Base-by-base conservation (phyloP, 2,329 filamentous ascomycete species). In the Fusarium brachygibbosum region DNA sequence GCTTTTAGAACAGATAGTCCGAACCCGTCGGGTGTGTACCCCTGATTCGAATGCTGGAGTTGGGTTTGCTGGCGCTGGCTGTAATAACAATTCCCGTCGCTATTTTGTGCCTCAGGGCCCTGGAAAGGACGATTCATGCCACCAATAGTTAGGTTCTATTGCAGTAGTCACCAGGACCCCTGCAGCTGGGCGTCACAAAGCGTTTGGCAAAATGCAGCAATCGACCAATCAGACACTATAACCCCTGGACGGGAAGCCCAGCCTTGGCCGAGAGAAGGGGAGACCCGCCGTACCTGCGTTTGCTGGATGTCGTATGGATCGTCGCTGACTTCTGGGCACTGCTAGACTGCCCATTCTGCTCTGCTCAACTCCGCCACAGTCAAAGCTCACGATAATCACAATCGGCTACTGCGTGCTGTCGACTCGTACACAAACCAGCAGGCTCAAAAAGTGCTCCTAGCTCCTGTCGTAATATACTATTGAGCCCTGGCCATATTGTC, bases 111-210 rank as follows among this genome's bases (percentile, higher is more conserved):
- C 44, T 54, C 52, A 56, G 40, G 50, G 38, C 38, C 55, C 63
- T 57, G 61, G 48, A 51, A 44, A 63, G 53, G 46, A 42, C 25
- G 53, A 50, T 58, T 40, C 62, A 65, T 70, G 63, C 72, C 71
- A 74, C 72, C 72, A 74, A 74, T 74, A 61, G 63, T 59, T 48
- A 55, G 54, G 55, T 59, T 53, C 57, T 48, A 65, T 65, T 58
- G 50, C 40, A 38, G 35, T 49, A n/a, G 48, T 19, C 48, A 40
- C 48, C 41, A 40, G 53, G 49, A 48, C 53, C 71, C 71, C 52
- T 64, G 69, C 65, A 41, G 41, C 51, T 49, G 41, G 66, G 63
- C 63, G 72, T 59, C 66, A 74, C 50, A 58, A 62, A 73, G 68
- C 57, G 69, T 70, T 73, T 72, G 67, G 57, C 55, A 49, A 49